These are phyloP conservation scores for Dendrobium chrysotoxum DNA, from an alignment of 106 monocot species.

Conservation along the genomic window DNA sequence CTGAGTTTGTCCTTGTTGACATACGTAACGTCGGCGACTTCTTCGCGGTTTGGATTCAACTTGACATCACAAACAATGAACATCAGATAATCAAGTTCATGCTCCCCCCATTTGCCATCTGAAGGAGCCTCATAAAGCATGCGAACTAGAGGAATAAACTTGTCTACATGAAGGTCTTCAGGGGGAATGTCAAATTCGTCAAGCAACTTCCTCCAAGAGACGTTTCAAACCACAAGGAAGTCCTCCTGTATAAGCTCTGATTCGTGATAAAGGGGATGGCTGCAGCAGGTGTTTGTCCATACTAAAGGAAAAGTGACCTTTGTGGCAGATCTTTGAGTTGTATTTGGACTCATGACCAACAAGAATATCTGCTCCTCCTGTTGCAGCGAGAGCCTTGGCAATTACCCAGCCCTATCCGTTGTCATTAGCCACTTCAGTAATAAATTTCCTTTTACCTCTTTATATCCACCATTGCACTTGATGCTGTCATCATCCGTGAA, in stretches of 20 bases:
- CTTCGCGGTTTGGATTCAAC: slow-evolving; percentile 70
- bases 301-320: slow-evolving; percentile 66
- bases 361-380: no score
- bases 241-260: slow-evolving; percentile 54
- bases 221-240: slow-evolving; percentile 67
- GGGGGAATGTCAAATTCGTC: slow-evolving; percentile 86
- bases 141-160: slow-evolving; percentile 77
- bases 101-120: slow-evolving; percentile 99
- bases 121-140: slow-evolving; percentile 96
- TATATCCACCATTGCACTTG: no score
- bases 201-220: slow-evolving; percentile 78
- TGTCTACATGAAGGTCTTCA: slow-evolving; percentile 63
- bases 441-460: no score
- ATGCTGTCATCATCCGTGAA: no score
- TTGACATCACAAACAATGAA: slow-evolving; percentile 79
- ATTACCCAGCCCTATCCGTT: no score
- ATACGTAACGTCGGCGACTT: no score
- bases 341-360: no score
- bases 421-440: no score
- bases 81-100: slow-evolving; percentile 90
- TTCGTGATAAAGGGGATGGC: slow-evolving; percentile 60
- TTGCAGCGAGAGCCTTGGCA: no score
- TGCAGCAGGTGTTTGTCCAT: slow-evolving; percentile 73
- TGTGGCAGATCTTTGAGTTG: slow-evolving; percentile 73
- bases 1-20: no score